A percentile compares a stretch with the other conserved stretches of the same genome.
phyloP scores from a whole-genome alignment of 2,329 filamentous ascomycete species.

The Pseudogymnoascus sp. region DNA sequence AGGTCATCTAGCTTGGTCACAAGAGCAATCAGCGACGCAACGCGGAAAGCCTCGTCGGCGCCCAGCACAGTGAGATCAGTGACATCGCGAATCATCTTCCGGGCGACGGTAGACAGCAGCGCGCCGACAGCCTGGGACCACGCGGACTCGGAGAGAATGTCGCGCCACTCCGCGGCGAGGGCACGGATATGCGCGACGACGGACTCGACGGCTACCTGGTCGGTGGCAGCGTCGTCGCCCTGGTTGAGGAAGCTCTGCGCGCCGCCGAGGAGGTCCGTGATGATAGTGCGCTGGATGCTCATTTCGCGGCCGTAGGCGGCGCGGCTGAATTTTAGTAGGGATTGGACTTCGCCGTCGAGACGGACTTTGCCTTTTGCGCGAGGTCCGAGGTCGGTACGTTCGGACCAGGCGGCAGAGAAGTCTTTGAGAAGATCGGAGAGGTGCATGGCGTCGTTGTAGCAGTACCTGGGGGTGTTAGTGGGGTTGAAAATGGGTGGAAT shows the following conservation, averaged over 20 bases:
- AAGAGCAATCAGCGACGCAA: constrained; percentile 49
- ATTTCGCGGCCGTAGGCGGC: constrained; percentile 55
- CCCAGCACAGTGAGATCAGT: constrained; percentile 53
- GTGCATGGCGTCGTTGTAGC: constrained; percentile 61
- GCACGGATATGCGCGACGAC: constrained; percentile 45
- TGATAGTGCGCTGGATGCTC: constrained; percentile 49
- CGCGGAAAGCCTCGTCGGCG: constrained; percentile 55
- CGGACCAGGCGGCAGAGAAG: constrained; percentile 44
- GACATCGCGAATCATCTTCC: constrained; percentile 53
- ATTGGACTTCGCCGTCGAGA: constrained; percentile 52
- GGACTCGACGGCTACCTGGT: constrained; percentile 44
- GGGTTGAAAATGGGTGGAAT: background rate
- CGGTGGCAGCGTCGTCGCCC: constrained; percentile 30
- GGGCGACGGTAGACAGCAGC: constrained; percentile 48
- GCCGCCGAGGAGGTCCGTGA: constrained; percentile 54
- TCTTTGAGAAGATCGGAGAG: constrained; percentile 49
- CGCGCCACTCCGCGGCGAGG: constrained; percentile 48
- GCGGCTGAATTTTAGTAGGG: constrained; percentile 51
- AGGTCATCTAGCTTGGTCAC: constrained; percentile 53
- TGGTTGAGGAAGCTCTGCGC: constrained; percentile 53
- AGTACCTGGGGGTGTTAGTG: constrained; percentile 38
- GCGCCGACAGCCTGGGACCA: constrained; percentile 57
- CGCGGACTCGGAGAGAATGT: constrained; percentile 50
- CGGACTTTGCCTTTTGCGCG: constrained; percentile 47
- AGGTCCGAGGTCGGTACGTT: constrained; percentile 42